Evolutionary conservation across 2,329 filamentous ascomycete species (phyloP).

Genomic region (Fusarium abutilonis): DNA sequence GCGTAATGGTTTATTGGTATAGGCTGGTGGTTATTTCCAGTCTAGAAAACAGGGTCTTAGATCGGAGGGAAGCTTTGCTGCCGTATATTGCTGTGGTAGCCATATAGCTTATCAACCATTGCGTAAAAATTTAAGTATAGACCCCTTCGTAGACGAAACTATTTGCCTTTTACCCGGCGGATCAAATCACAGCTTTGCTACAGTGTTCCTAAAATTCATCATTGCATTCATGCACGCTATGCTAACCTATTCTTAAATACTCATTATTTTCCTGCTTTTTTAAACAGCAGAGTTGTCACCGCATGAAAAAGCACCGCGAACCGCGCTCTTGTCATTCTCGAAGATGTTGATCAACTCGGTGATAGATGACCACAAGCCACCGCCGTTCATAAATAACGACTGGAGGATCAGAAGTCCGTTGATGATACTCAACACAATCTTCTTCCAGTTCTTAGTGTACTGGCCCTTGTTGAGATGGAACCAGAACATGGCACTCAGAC

Average conservation of each 20-base stretch:
- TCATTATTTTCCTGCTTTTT: background rate
- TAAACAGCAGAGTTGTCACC: slow-evolving; percentile 47
- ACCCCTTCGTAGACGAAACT: too few species aligned
- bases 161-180: too few species aligned
- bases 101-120: too few species aligned
- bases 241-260: background rate
- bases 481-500: slow-evolving; percentile 50
- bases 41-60: too few species aligned
- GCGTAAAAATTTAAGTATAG: too few species aligned
- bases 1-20: too few species aligned
- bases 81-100: too few species aligned
- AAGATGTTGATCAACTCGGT: slow-evolving; percentile 46
- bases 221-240: slow-evolving; percentile 19
- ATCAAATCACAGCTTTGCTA: too few species aligned
- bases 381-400: slow-evolving; percentile 50
- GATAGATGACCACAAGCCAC: slow-evolving; percentile 49
- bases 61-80: too few species aligned
- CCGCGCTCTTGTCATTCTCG: slow-evolving; percentile 33
- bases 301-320: slow-evolving; percentile 48
- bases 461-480: slow-evolving; percentile 48
- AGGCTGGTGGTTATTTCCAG: too few species aligned
- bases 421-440: slow-evolving; percentile 26
- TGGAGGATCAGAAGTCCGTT: slow-evolving; percentile 47
- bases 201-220: background rate
- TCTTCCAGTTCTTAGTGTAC: slow-evolving; percentile 38